Conservation (phyloP, 306 rosid species). For the Quercus rubra region DNA sequence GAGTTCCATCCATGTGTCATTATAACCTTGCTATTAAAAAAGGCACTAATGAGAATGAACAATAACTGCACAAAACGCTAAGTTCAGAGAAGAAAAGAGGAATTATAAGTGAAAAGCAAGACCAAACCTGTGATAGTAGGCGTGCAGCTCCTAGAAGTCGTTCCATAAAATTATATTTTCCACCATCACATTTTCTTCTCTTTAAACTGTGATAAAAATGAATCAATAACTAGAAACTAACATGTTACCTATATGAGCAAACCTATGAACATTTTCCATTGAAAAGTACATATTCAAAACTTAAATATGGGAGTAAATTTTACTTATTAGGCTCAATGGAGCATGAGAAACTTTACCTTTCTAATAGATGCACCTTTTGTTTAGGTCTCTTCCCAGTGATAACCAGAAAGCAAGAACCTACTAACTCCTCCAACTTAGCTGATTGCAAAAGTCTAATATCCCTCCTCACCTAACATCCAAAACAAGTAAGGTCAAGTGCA, state of each 20-base stretch:
- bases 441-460: constrained; percentile 62
- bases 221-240: constrained; percentile 8
- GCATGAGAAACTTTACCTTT: constrained; percentile 42
- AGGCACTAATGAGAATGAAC: background rate
- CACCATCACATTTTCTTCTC: constrained; percentile 64
- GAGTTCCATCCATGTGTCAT: background rate
- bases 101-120: constrained; percentile 1
- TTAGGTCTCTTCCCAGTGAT: constrained; percentile 68
- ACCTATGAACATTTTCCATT: background rate
- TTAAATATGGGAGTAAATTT: constrained; percentile 9
- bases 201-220: constrained; percentile 56
- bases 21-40: background rate
- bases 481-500: background rate
- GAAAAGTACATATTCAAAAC: background rate
- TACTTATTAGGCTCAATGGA: no score
- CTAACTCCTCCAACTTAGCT: constrained; percentile 64
- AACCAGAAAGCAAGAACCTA: constrained; percentile 60
- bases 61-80: background rate
- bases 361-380: constrained; percentile 73
- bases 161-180: constrained; percentile 69
- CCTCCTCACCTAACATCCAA: constrained; percentile 62
- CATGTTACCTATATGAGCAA: background rate
- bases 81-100: background rate
- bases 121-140: constrained; percentile 59
- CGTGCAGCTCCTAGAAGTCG: constrained; percentile 77